phyloP scores from a whole-genome alignment of 2,329 filamentous ascomycete genomes.

The Fusarium sp. region DNA sequence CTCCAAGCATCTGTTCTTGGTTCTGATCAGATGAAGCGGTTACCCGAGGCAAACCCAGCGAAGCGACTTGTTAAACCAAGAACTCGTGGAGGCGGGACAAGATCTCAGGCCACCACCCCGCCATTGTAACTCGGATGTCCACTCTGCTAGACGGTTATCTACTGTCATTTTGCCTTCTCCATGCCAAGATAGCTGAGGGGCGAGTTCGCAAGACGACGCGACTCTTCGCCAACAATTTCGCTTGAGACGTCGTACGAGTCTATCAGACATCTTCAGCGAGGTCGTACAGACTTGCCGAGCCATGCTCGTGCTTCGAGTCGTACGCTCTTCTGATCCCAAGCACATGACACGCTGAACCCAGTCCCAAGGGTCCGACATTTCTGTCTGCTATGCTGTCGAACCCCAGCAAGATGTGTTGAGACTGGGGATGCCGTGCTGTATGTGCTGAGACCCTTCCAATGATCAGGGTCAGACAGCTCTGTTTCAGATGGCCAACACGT shows the following conservation, averaged over 20 bases:
- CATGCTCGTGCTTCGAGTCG: slow-evolving; percentile 20
- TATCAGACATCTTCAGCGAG: slow-evolving; percentile 37
- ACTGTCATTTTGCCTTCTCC: slow-evolving; percentile 3
- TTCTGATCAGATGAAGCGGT: slow-evolving; percentile 29
- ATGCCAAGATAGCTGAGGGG: slow-evolving; percentile 3
- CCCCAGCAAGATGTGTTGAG: slow-evolving; percentile 14
- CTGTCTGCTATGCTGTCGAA: slow-evolving; percentile 10
- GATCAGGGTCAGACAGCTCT: slow-evolving; percentile 18
- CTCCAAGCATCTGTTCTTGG: slow-evolving; percentile 17
- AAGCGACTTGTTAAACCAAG: slow-evolving; percentile 31
- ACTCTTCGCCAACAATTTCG: slow-evolving; percentile 39
- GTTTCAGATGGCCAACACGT: slow-evolving; percentile 29
- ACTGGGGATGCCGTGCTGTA: slow-evolving; percentile 14
- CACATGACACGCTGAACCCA: slow-evolving; percentile 16
- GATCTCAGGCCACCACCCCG: slow-evolving; percentile 26
- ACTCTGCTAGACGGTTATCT: slow-evolving; percentile 2
- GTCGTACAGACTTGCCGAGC: slow-evolving; percentile 31
- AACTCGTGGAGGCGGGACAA: slow-evolving; percentile 33
- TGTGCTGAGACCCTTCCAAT: slow-evolving; percentile 25
- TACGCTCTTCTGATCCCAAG: slow-evolving; percentile 10
- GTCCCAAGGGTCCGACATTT: slow-evolving; percentile 5
- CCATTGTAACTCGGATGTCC: slow-evolving; percentile 20
- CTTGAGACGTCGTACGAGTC: slow-evolving; percentile 38
- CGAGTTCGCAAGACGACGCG: slow-evolving; percentile 18
- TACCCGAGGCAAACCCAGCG: slow-evolving; percentile 28